Evolutionary conservation across 2,329 filamentous ascomycete species (phyloP).

Genomic region (Trichoderma breve): DNA sequence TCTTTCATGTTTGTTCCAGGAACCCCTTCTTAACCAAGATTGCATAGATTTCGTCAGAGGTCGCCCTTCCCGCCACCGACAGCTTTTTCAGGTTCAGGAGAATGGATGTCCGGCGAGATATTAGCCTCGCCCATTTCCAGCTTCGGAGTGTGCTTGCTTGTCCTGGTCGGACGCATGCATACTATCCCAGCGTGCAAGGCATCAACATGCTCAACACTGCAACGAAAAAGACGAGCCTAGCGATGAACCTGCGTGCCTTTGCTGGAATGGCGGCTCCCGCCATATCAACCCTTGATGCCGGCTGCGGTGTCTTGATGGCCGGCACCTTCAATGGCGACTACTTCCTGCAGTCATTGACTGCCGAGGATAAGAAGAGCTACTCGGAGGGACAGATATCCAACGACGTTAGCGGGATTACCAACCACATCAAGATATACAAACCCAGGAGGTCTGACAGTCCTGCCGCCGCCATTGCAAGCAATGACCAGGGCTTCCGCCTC

Average conservation of each 20-base stretch:
- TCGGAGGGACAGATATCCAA: conserved; percentile 49
- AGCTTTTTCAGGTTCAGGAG: conserved; percentile 58
- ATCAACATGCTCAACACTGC: conserved; percentile 54
- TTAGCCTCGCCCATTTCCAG: conserved; percentile 63
- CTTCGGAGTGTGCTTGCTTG: conserved; percentile 61
- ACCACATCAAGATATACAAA: conserved; percentile 59
- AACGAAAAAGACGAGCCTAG: conserved; percentile 44
- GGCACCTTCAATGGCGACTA: conserved; percentile 60
- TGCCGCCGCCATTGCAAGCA: conserved; percentile 60
- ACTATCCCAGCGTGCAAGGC: conserved; percentile 52
- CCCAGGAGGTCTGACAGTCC: conserved; percentile 52
- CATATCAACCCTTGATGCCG: conserved; percentile 52
- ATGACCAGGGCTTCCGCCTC: conserved; percentile 58
- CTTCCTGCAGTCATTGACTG: conserved; percentile 46
- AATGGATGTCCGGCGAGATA: conserved; percentile 54
- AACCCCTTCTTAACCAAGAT: neutral
- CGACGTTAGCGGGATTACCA: conserved; percentile 58
- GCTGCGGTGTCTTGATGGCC: conserved; percentile 55
- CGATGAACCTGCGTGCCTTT: conserved; percentile 44
- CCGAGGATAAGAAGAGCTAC: conserved; percentile 36
- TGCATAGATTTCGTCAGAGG: conserved; percentile 19
- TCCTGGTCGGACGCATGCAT: conserved; percentile 53
- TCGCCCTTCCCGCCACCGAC: conserved; percentile 38
- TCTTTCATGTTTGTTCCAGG: neutral
- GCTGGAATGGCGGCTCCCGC: conserved; percentile 36